Evolutionary conservation across 108 stramenopile genomes (phyloP), one percentile per base, ranked within the genome.

Genomic region (Pseudonitzschia multiseries): DNA sequence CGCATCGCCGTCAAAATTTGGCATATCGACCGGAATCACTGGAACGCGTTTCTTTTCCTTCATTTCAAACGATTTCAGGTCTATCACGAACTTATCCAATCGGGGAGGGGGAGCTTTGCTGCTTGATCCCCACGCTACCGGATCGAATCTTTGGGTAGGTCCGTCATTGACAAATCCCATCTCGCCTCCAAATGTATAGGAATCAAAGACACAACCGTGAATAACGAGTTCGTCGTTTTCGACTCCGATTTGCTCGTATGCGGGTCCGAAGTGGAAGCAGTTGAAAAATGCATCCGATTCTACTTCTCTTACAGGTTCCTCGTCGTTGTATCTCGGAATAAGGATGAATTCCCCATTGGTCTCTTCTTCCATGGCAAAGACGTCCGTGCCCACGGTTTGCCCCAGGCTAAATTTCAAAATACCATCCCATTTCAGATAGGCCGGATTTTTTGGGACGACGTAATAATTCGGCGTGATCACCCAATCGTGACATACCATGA

Each of bases 401-500:
- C 75, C 75, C 0, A 75, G 21, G 3, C 22, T 29, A 36, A 75
- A 75, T 59, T 60, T 57, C 2, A 41, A 8, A 60, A 75, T 57
- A 59, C 69, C 59, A 6, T 36, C 56, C 75, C 75, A 75, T 57
- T 42, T 29, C 20, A 75, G 44, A 18, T 57, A 59, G 12, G 75
- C 75, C 17, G 75, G 75, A 33, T 75, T 75, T 36, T 75, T 69
- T 5, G 75, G 75, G 15, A 75, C 75, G 0, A 75, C 75, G 42
- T 75, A 75, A n/a, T 70, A 75, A 31, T 75, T 69, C 57, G 69
- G 65, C 17, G 75, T 75, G 13, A 75, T 24, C 27, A 43, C 54
- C 75, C 75, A 75, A 63, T 75, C 75, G 40, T 75, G 75, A 57
- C 69, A 69, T 12, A 75, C 75, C 69, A 75, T 75, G 33, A 75